These are phyloP conservation scores for Mycena filopes DNA, from an alignment of 768 basidiomycete genomes.

Conservation along the genomic window DNA sequence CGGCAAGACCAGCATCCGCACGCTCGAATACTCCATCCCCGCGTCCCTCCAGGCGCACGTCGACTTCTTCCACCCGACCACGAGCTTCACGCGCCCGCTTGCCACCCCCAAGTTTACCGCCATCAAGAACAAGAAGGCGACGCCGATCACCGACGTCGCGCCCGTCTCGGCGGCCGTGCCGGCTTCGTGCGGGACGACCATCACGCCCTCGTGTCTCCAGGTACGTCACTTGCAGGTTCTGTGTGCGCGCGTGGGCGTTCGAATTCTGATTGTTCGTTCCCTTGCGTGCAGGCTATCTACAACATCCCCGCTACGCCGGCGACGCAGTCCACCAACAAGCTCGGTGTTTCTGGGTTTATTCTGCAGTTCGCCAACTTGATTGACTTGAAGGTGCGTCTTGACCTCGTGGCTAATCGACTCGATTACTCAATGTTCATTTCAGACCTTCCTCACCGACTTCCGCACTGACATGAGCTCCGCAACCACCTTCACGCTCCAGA, in stretches of 20 bases:
- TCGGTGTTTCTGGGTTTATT: constrained; percentile 38
- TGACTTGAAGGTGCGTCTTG: constrained; percentile 9
- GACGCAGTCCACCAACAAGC: constrained; percentile 31
- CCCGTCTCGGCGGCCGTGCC: constrained; percentile 28
- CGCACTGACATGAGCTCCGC: constrained; percentile 44
- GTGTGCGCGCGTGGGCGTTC: no score
- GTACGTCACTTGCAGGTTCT: no score
- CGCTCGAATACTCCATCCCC: constrained; percentile 38
- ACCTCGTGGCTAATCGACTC: no score
- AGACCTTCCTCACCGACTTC: constrained; percentile 37
- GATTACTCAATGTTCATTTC: no score
- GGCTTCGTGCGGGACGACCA: constrained; percentile 28
- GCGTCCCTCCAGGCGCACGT: constrained; percentile 30
- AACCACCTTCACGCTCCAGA: constrained; percentile 47
- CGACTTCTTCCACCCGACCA: constrained; percentile 37
- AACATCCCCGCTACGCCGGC: constrained; percentile 36
- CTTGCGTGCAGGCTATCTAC: constrained; percentile 31
- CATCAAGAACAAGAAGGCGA: neutral
- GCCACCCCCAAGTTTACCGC: constrained; percentile 6
- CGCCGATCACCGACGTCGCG: neutral
- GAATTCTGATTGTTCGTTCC: neutral
- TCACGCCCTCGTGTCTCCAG: constrained; percentile 38
- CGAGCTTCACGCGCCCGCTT: constrained; percentile 27
- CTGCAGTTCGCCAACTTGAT: constrained; percentile 12
- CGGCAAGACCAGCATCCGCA: constrained; percentile 31